Conservation (phyloP, 768 basidiomycete species). For the Pleurotus ostreatus region DNA sequence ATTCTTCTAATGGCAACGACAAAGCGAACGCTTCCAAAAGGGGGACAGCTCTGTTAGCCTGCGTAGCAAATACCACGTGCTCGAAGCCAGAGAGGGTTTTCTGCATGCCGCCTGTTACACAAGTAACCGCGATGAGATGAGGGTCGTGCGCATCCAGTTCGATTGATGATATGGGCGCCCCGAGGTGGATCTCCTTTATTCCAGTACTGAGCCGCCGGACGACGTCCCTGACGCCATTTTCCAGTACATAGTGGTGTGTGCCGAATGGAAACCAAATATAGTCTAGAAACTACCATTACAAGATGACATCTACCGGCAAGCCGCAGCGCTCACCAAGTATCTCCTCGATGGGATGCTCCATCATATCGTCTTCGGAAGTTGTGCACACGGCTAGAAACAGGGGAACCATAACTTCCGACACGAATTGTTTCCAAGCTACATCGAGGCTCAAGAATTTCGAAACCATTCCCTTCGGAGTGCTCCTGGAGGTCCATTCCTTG, state of each 20-base stretch:
- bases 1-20: constrained; percentile 25
- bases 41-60: constrained; percentile 58
- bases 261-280: constrained; percentile 68
- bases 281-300: constrained; percentile 32
- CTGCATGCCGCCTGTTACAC: constrained; percentile 22
- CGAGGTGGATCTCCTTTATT: constrained; percentile 51
- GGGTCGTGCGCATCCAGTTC: constrained; percentile 30
- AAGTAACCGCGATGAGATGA: constrained; percentile 34
- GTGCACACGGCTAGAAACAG: constrained; percentile 76
- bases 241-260: constrained; percentile 65
- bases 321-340: constrained; percentile 48
- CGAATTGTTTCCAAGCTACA: constrained; percentile 46
- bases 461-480: constrained; percentile 36
- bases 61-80: constrained; percentile 70
- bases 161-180: constrained; percentile 46
- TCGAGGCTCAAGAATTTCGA: constrained; percentile 45
- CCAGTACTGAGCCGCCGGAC: constrained; percentile 43
- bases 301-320: neutral
- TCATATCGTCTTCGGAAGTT: constrained; percentile 49
- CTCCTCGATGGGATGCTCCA: constrained; percentile 57
- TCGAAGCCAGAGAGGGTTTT: constrained; percentile 46
- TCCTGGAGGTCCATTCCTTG: constrained; percentile 41
- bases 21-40: constrained; percentile 46
- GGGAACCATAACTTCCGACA: constrained; percentile 50
- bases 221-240: constrained; percentile 55